Evolutionary conservation across 768 basidiomycete species (phyloP).

Genomic region (Tricholoma sp.): DNA sequence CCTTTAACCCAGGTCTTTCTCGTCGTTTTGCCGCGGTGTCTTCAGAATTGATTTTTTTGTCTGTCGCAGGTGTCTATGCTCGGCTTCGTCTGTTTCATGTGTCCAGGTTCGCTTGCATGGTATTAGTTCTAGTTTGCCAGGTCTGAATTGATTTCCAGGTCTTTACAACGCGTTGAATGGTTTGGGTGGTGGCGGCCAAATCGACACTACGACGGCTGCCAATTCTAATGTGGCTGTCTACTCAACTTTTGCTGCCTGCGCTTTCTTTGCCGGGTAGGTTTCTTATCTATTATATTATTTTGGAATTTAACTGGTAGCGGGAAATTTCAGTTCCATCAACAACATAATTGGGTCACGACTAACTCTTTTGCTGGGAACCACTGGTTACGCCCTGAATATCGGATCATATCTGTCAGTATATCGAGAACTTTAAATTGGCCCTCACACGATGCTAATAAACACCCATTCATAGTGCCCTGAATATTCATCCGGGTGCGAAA

Average conservation of each 20-base stretch:
- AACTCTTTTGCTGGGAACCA: constrained; percentile 69
- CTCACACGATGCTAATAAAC: not conserved
- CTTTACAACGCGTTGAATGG: constrained; percentile 62
- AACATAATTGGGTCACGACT: constrained; percentile 74
- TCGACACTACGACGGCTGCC: constrained; percentile 46
- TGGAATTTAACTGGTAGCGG: not conserved
- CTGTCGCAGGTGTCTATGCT: constrained; percentile 36
- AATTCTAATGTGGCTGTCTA: constrained; percentile 57
- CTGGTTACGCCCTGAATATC: constrained; percentile 74
- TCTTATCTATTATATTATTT: not conserved
- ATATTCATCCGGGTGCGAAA: constrained; percentile 58
- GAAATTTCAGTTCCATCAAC: constrained; percentile 55
- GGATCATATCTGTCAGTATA: constrained; percentile 60
- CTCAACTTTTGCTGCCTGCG: constrained; percentile 52
- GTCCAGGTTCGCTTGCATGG: constrained; percentile 31
- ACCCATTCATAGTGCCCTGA: constrained; percentile 57
- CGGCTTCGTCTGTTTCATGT: constrained; percentile 55
- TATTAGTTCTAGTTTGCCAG: not conserved
- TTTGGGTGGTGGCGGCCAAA: constrained; percentile 57
- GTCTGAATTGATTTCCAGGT: constrained; percentile 28
- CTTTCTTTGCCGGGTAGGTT: constrained; percentile 64
- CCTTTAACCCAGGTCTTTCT: constrained; percentile 42
- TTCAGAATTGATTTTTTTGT: not conserved
- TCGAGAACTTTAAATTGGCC: not conserved
- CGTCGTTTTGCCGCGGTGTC: not conserved